These are phyloP conservation scores for Silene noctiflora DNA, from an alignment of 179 eudicot genomes.

Conservation along the genomic window DNA sequence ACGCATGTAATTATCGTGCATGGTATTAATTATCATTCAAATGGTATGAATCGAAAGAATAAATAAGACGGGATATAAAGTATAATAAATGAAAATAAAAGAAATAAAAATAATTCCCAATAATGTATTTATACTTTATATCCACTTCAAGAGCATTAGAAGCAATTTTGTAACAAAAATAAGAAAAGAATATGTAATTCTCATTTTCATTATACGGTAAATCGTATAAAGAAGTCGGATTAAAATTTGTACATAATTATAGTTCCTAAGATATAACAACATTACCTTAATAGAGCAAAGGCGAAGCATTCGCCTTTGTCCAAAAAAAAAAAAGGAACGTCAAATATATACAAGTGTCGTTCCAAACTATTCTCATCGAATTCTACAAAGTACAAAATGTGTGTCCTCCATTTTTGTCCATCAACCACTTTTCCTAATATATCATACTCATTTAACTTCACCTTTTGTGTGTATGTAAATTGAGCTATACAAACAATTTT, in stretches of 20 bases:
- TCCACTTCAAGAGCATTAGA: not conserved
- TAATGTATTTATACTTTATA: not conserved
- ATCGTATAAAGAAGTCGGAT: no score
- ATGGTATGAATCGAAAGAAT: no score
- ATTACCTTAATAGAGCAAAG: not conserved
- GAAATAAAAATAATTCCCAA: not conserved
- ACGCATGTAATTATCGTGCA: no score
- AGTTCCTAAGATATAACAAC: no score
- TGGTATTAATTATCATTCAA: no score
- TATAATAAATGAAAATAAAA: no score
- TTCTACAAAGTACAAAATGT: not conserved
- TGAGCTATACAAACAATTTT: no score
- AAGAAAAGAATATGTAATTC: not conserved
- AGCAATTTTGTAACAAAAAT: no score
- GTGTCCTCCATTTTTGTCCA: not conserved
- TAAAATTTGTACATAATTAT: no score
- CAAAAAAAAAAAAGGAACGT: not conserved
- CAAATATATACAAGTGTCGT: not conserved
- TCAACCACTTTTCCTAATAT: not conserved
- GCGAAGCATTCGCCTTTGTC: not conserved
- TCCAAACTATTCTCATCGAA: not conserved
- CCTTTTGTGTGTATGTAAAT: no score
- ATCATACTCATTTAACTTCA: no score
- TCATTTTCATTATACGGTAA: not conserved
- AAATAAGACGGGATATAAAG: no score